Conservation (phyloP, 225 moss, liverwort and hornwort genomes). For the Straminergon stramineum region DNA sequence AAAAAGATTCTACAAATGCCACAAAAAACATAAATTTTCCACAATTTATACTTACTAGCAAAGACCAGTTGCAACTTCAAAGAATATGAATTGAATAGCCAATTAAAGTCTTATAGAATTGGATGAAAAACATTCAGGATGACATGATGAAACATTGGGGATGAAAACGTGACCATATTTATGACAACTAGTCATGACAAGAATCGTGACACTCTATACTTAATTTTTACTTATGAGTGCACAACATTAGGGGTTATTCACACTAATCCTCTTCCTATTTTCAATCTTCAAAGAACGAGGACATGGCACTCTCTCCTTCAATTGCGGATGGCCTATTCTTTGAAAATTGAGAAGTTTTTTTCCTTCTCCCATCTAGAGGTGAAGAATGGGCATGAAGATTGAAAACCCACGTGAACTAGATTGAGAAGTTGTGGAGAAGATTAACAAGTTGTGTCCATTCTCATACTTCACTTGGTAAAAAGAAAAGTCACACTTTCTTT, state of each 20-base stretch:
- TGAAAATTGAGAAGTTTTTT: neutral
- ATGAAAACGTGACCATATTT: too few species aligned
- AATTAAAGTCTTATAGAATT: too few species aligned
- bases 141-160: too few species aligned
- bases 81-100: too few species aligned
- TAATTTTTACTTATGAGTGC: neutral
- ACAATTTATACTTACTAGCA: neutral
- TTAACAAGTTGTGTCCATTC: neutral
- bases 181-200: too few species aligned
- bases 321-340: fast-evolving
- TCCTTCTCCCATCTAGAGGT: fast-evolving
- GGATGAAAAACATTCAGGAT: too few species aligned
- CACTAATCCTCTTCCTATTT: neutral
- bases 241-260: neutral
- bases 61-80: too few species aligned
- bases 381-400: neutral
- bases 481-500: too few species aligned
- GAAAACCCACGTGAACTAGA: too few species aligned
- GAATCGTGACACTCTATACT: too few species aligned
- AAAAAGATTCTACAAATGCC: neutral
- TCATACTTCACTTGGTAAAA: neutral
- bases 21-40: neutral
- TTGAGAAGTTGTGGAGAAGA: neutral
- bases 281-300: neutral
- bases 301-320: fast-evolving